Conservation (phyloP, 805 yeast species). For the Lipomyces sp. region DNA sequence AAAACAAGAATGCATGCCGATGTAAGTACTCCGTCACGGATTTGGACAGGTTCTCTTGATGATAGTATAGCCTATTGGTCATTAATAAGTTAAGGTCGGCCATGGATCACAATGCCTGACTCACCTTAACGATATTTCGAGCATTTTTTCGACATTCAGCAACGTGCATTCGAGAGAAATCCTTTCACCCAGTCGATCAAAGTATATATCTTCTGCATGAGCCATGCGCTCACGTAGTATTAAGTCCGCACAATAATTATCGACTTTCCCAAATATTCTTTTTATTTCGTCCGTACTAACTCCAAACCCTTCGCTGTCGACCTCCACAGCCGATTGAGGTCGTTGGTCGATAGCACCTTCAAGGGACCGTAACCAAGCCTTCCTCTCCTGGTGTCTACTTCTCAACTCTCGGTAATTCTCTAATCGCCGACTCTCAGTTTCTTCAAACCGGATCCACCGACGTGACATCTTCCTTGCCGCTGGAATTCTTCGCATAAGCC, state of each 20-base stretch:
- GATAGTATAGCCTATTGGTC: conserved; percentile 20
- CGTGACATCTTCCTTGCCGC: conserved; percentile 32
- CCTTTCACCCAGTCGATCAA: background rate
- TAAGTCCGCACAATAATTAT: conserved; percentile 9
- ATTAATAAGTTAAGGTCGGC: background rate
- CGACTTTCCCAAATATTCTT: background rate
- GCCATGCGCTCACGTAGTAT: background rate
- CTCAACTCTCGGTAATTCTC: conserved; percentile 20
- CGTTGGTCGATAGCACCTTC: background rate
- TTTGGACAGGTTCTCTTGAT: conserved; percentile 13
- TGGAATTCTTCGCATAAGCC: conserved; percentile 24
- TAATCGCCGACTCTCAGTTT: conserved; percentile 22
- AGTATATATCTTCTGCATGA: conserved; percentile 8
- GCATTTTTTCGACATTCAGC: conserved; percentile 23
- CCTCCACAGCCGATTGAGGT: background rate
- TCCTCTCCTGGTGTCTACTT: conserved; percentile 18
- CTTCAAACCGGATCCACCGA: conserved; percentile 32
- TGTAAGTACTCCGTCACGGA: conserved; percentile 1
- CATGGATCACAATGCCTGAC: background rate
- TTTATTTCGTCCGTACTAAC: background rate
- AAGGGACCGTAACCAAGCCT: conserved; percentile 14
- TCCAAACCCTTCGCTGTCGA: conserved; percentile 7
- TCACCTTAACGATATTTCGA: conserved; percentile 24
- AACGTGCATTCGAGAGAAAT: conserved; percentile 16
- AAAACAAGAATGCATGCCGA: conserved; percentile 18